A percentile compares a stretch with the other conserved stretches of the same genome.
Conservation (phyloP, 176 grass and related monocot species). For the Raddia guianensis region DNA sequence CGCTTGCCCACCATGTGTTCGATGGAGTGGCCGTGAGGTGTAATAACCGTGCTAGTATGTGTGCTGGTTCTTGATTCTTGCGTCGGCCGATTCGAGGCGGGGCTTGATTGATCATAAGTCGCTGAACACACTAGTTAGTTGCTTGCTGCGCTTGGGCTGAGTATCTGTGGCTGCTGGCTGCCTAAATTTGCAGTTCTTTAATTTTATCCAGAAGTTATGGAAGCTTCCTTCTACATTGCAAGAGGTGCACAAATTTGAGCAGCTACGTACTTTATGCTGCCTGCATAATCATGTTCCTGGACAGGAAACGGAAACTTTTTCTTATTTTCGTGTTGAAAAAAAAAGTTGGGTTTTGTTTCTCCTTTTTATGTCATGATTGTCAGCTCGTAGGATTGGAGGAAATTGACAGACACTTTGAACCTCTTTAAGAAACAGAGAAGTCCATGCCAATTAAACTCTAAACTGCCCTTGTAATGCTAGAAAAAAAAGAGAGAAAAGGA, state of each 20-base stretch:
- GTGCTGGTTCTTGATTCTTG: neutral
- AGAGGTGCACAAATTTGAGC: neutral
- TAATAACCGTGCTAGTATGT: too few relatives aligned
- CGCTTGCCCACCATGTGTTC: conserved; percentile 30
- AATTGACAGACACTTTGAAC: neutral
- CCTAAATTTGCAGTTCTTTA: neutral
- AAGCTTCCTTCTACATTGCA: neutral
- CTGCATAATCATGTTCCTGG: neutral
- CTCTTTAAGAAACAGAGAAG: neutral
- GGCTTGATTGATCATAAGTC: neutral
- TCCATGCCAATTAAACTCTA: neutral
- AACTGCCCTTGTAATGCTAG: too few relatives aligned
- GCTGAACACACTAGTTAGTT: neutral
- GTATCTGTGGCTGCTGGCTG: neutral
- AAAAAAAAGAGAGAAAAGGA: too few relatives aligned
- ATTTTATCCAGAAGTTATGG: neutral
- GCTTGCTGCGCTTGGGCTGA: neutral
- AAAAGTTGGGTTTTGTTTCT: neutral
- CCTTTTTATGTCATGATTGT: too few relatives aligned
- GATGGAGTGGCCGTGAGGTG: conserved; percentile 22
- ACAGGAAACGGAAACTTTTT: neutral
- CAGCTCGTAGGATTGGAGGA: neutral
- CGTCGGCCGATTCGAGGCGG: neutral
- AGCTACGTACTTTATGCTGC: neutral
- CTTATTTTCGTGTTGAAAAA: neutral